phyloP scores from a whole-genome alignment of 495 filamentous ascomycete genomes.

The Podospora pseudocomata region DNA sequence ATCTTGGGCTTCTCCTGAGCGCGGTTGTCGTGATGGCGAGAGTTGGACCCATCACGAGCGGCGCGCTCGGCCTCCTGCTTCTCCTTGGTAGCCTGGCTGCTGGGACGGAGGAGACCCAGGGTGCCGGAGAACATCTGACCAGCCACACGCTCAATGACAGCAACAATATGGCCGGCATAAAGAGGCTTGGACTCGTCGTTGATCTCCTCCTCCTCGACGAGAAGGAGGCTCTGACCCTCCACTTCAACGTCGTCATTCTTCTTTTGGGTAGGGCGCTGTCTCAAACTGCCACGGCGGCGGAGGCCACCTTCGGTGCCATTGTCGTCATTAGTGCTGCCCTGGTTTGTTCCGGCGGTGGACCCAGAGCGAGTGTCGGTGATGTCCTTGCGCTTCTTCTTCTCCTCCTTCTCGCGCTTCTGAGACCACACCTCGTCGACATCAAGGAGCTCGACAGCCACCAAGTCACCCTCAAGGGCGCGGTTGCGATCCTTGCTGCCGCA shows the following conservation, averaged over 20 bases:
- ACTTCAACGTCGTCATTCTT: constrained; percentile 99
- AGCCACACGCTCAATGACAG: constrained; percentile 92
- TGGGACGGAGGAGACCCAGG: constrained; percentile 86
- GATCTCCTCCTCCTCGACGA: constrained; percentile 98
- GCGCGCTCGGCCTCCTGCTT: constrained; percentile 97
- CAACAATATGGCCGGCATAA: constrained; percentile 94
- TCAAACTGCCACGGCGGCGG: constrained; percentile 85
- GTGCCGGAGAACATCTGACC: constrained; percentile 99
- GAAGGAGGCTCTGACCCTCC: constrained; percentile 91
- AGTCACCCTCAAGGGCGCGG: constrained; percentile 89
- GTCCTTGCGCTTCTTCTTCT: constrained; percentile 99
- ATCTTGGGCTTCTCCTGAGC: constrained; percentile 98
- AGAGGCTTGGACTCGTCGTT: constrained; percentile 97
- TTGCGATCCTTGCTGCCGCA: constrained; percentile 98
- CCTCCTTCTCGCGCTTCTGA: constrained; percentile 97
- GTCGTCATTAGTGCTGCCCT: constrained; percentile 64
- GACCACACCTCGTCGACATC: constrained; percentile 98
- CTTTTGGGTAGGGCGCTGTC: constrained; percentile 96
- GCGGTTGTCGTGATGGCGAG: constrained; percentile 70
- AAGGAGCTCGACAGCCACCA: constrained; percentile 91
- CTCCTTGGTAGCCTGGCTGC: constrained; percentile 98
- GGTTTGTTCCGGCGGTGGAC: constrained; percentile 66
- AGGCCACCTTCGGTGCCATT: constrained; percentile 76
- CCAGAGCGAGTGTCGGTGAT: constrained; percentile 84
- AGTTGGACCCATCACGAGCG: constrained; percentile 75